Base-by-base conservation (phyloP, 176 grass and related monocot species). In the Oropetium thomaeum region DNA sequence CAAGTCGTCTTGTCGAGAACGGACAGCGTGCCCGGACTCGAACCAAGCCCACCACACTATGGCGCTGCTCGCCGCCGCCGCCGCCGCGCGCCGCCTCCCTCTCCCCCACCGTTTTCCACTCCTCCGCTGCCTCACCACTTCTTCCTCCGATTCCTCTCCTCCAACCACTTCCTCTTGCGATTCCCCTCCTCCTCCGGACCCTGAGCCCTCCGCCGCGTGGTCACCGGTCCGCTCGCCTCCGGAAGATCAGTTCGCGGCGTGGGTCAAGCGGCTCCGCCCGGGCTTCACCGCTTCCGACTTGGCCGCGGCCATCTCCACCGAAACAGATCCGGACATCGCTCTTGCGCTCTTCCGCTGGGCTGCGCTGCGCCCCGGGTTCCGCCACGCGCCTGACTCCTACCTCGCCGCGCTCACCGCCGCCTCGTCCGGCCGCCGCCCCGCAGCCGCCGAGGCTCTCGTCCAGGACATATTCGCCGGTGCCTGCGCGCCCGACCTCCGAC, bases 291-390 rank as follows among this genome's bases (percentile, higher is more conserved):
- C 82, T 1, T 44, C 39, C 42, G 91, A 94, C 62, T 84, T 92
- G 6, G 87, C 89, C 16, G 41, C 38, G 35, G 91, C 96, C 17
- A 71, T 98, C 73, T 52, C 82, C 60, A 76, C 82, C 31, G 84
- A 92, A 64, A 11, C n/a, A 2, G 96, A 98, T 57, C 87, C 89
- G 0, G 87, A 94, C 75, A 83, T 98, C 15, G 91, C 91, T 19
- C 89, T 92, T 48, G 89, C 90, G 37, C 91, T 98, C 81, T 98
- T 98, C 79, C 96, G 91, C 25, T 98, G 89, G 96, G 89, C 89
- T 3, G 79, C 79, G 27, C 96, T 98, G 69, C 91, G 82, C 26
- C 89, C 84, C 15, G 78, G 91, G 49, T 98, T 92, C 58, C 87
- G 84, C 69, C 96, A 98, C 68, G 42, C 68, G 0, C 62, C 86